Percentiles rank a stretch among this genome's conserved stretches.
These are phyloP conservation scores for Rhinocladiella mackenziei DNA, from an alignment of 2,329 filamentous ascomycete genomes.

Conservation along the genomic window DNA sequence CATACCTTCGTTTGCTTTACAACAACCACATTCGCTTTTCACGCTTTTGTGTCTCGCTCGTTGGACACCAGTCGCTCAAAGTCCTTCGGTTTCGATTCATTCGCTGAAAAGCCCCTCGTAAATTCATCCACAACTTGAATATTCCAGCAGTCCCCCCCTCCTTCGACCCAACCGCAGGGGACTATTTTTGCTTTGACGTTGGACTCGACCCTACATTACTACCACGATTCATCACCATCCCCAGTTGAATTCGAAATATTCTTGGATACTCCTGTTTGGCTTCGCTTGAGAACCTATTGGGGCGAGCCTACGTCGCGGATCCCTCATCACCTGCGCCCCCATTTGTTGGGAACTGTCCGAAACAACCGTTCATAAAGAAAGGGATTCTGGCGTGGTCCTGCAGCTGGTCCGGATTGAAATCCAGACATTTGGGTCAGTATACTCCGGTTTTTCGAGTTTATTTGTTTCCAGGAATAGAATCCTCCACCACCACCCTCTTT, in stretches of 20 bases:
- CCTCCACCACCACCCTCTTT: conserved; percentile 16
- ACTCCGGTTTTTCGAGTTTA: conserved; percentile 2
- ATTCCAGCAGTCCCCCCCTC: conserved; percentile 1
- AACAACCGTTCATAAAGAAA: conserved; percentile 2
- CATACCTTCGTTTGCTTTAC: conserved; percentile 29
- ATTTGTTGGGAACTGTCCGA: no score
- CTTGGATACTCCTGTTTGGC: no score
- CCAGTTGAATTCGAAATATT: background rate
- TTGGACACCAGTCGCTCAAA: conserved; percentile 30
- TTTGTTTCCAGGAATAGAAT: conserved; percentile 14
- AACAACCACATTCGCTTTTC: conserved; percentile 27
- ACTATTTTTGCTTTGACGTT: background rate
- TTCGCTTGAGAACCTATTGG: background rate
- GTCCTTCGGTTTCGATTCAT: conserved; percentile 25
- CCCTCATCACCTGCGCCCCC: conserved; percentile 6
- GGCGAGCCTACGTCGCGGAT: conserved; percentile 5
- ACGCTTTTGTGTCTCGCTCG: conserved; percentile 24
- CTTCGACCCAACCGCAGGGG: background rate
- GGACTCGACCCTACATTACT: background rate
- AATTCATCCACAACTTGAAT: conserved; percentile 2
- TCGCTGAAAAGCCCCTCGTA: conserved; percentile 20
- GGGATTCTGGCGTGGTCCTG: background rate
- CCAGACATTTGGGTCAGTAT: conserved; percentile 15
- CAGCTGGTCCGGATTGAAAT: conserved; percentile 14
- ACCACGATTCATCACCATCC: background rate